phyloP scores from a whole-genome alignment of 176 grass and related monocot species.

The Carex parvula region DNA sequence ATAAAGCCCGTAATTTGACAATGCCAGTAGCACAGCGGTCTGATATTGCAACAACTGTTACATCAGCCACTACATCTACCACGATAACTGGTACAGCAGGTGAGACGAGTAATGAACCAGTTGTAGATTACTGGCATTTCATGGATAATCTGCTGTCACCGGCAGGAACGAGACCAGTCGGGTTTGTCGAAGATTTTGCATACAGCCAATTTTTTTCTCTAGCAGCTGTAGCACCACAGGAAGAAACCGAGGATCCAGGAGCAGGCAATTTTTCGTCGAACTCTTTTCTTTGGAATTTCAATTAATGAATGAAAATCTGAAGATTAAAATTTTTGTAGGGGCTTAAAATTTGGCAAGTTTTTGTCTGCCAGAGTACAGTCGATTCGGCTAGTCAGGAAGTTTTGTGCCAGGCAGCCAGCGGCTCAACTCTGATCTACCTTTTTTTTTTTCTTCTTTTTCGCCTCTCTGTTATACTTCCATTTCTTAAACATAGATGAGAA shows the following conservation, averaged over 20 bases:
- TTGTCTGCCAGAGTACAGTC: not conserved
- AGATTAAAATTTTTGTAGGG: not conserved
- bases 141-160: conserved; percentile 16
- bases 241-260: not conserved
- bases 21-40: conserved; percentile 16
- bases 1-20: conserved; percentile 30
- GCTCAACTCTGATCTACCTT: too few species aligned
- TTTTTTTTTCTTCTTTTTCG: too few species aligned
- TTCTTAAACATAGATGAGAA: not conserved
- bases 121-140: conserved; percentile 1
- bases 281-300: conserved; percentile 27
- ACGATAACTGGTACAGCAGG: not conserved
- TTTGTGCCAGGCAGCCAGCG: too few species aligned
- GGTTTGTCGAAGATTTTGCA: conserved; percentile 8
- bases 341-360: not conserved
- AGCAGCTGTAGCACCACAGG: not conserved
- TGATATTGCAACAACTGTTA: not conserved
- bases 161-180: not conserved
- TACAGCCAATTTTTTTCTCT: not conserved
- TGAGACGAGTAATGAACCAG: not conserved
- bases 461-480: not conserved
- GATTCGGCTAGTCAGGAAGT: too few species aligned
- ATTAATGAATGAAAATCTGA: not conserved
- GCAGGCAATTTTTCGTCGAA: not conserved
- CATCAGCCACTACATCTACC: not conserved